Evolutionary conservation across 805 yeast genomes (phyloP).

Genomic region (Lachancea meyersii): DNA sequence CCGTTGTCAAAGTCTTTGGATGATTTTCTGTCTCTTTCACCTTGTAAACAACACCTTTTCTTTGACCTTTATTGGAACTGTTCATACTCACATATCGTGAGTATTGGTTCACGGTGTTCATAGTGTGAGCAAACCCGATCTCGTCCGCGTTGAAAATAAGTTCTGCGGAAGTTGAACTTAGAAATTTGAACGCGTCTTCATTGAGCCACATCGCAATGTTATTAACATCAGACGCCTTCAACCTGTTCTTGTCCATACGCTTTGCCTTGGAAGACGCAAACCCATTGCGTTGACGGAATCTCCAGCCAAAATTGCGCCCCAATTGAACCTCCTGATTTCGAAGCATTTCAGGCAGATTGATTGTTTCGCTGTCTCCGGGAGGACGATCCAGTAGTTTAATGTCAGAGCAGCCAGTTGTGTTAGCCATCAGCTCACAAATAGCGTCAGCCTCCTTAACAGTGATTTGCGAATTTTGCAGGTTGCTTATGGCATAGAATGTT

Average conservation of each 20-base stretch:
- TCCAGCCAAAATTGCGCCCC: conserved; percentile 9
- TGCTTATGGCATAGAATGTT: conserved; percentile 7
- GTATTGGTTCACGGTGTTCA: conserved; percentile 2
- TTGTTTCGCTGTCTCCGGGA: not conserved
- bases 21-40: conserved; percentile 5
- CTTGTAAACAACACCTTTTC: conserved; percentile 6
- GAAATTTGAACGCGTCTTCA: conserved; percentile 6
- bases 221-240: conserved; percentile 9
- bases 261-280: conserved; percentile 8
- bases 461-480: conserved; percentile 6
- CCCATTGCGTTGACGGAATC: conserved; percentile 7
- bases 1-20: conserved; percentile 6
- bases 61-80: not conserved
- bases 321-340: conserved; percentile 4
- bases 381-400: not conserved
- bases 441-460: conserved; percentile 10
- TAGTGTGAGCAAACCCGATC: conserved; percentile 8
- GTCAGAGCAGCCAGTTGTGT: conserved; percentile 5
- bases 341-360: conserved; percentile 3
- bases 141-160: conserved; percentile 9
- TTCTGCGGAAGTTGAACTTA: conserved; percentile 7
- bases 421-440: conserved; percentile 8
- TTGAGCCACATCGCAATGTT: conserved; percentile 10
- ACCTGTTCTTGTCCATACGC: conserved; percentile 6
- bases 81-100: conserved; percentile 7